Percentiles rank a stretch among this genome's conserved stretches.
Conservation (phyloP, 495 filamentous ascomycete species). For the Friedmanniomyces simplex region DNA sequence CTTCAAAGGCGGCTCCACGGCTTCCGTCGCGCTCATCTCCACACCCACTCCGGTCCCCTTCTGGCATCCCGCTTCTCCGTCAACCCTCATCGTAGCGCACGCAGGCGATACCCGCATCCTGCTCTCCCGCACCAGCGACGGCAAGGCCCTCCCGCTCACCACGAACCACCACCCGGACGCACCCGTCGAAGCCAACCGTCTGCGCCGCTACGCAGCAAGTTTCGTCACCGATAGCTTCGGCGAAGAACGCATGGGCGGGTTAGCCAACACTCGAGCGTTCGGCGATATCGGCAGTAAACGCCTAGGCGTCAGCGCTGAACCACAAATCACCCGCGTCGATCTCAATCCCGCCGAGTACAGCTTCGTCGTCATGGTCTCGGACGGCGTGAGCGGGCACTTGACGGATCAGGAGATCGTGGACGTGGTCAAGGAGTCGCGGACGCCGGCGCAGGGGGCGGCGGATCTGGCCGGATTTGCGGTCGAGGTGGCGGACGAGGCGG, state of each 20-base stretch:
- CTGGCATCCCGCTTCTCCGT: conserved; percentile 81
- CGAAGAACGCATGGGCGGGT: conserved; percentile 85
- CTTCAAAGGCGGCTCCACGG: conserved; percentile 88
- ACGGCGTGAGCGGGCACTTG: conserved; percentile 75
- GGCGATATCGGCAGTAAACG: conserved; percentile 86
- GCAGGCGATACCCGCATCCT: conserved; percentile 88
- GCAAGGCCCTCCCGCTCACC: conserved; percentile 67
- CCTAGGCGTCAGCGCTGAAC: conserved; percentile 87
- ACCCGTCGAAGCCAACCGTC: conserved; percentile 67
- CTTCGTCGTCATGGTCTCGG: conserved; percentile 78
- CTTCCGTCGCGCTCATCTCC: conserved; percentile 77
- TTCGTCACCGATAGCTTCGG: conserved; percentile 95
- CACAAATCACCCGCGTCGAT: conserved; percentile 66
- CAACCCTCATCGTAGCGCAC: conserved; percentile 77
- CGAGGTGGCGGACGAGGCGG: conserved; percentile 61
- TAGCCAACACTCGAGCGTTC: conserved; percentile 89
- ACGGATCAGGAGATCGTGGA: conserved; percentile 92
- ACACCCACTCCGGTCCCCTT: conserved; percentile 85
- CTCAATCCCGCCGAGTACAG: conserved; percentile 70
- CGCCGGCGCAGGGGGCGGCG: conserved; percentile 72
- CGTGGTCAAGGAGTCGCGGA: conserved; percentile 83
- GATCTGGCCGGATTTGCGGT: conserved; percentile 77
- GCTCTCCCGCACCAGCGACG: conserved; percentile 70
- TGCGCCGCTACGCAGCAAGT: conserved; percentile 73
- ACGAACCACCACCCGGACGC: conserved; percentile 83